Evolutionary conservation across 768 basidiomycete genomes (phyloP), one percentile per base, ranked within the genome.

Genomic region (Russula emetica): DNA sequence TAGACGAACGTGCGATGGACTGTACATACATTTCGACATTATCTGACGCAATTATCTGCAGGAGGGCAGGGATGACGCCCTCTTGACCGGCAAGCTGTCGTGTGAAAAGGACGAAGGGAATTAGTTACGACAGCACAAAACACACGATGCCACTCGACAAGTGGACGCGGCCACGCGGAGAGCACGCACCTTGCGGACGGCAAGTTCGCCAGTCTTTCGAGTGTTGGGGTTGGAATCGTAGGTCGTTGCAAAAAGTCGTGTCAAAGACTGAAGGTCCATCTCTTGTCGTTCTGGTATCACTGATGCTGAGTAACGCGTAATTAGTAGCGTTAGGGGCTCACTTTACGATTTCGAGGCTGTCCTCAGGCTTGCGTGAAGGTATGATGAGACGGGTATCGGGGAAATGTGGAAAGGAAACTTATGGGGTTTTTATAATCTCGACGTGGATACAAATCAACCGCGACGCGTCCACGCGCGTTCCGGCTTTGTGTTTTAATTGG

Each of bases 181-280:
- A 44, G 8, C 30, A 68, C 72, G 51, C 69, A 91, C 93, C 82
- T 89, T 92, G 69, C 90, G 85, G 71, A 96, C 90, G 74, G 94
- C 84, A 34, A 94, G 83, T 74, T 96, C 93, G 51, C 86, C 89
- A 42, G 89, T 78, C 71, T 91, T 91, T 69, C 92, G 86, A 64
- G 88, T 83, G 78, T 94, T 94, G 58, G 92, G 90, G 76, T 96
- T 90, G 7, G 88, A 81, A 71, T 82, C 90, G 76, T 85, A 87
- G 8, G 91, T 92, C 36, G 87, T 86, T 7, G 88, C 81, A 71
- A 94, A 93, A 55, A 94, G 84, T 69, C 83, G 82, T 9, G 88
- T 86, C 60, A 94, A 79, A 16, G 84, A 82, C 72, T 87, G 86
- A 55, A 89, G 78, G 74, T 91, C 89, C 89, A 90, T 90, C 64